Evolutionary conservation across 2,329 filamentous ascomycete genomes (phyloP), one percentile per base, ranked within the genome.

Genomic region (Xylaria polymorpha): DNA sequence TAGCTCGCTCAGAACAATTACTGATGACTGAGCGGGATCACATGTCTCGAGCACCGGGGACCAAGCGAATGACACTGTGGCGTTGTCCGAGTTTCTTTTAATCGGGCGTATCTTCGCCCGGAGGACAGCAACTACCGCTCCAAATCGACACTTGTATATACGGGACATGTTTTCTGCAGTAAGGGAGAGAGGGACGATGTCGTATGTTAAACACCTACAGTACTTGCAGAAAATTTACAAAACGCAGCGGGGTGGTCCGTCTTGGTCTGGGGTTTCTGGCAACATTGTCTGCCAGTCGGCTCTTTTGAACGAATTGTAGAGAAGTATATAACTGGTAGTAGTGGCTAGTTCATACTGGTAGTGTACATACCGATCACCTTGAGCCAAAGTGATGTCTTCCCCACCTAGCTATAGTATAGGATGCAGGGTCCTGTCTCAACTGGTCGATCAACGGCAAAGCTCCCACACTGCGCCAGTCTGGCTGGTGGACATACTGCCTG

Each of bases 381-480:
- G 46, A 25, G 20, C 46, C 25, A 29, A 51, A 12, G 48, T n/a
- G 50, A 53, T 35, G 15, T 20, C 53, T 56, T 39, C 53, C 53
- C 53, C 53, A 56, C 55, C 29, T 10, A 43, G 29, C 37, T 43
- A 29, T 22, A 35, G 3, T 35, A 22, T 25, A 32, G n/a, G 56
- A 68, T 71, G 68, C 73, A 73, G 71, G 73, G 70, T 73, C 69
- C 63, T 71, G 74, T 75, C 71, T 75, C 74, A 74, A 72, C 66
- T 69, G 37, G 66, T 62, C 71, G 65, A 69, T 73, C 70, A 68
- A 32, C 37, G 63, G 22, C 9, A 48, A 48, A 64, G 51, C 51
- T 35, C 25, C 35, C 32, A n/a, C 53, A 39, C 51, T 20, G 29
- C 29, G 51, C n/a, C 29, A 55, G 15, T 53, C 29, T 35, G 50